A percentile compares a stretch with the other conserved stretches of the same genome.
Evolutionary conservation across 805 yeast species (phyloP).

Genomic region (Yamadazyma akitaensis): DNA sequence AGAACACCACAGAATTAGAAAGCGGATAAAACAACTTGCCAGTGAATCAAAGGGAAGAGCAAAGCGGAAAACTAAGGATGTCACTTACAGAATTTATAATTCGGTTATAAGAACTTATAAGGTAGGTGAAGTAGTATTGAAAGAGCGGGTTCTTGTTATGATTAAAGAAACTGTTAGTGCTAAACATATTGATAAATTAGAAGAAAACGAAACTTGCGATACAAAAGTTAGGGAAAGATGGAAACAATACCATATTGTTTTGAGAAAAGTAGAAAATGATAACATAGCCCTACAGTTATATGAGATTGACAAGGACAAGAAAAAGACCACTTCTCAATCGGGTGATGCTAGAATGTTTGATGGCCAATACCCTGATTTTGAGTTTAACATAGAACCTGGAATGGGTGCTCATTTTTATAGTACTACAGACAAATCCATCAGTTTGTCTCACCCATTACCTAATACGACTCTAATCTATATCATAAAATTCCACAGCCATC

Average conservation of each 20-base stretch:
- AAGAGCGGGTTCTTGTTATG: slow-evolving; percentile 68
- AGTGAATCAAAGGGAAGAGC: slow-evolving; percentile 23
- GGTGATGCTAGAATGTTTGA: neutral
- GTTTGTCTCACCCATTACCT: slow-evolving; percentile 32
- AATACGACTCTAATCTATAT: slow-evolving; percentile 40
- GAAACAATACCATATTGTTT: slow-evolving; percentile 75
- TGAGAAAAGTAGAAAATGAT: slow-evolving; percentile 54
- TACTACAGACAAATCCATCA: slow-evolving; percentile 65
- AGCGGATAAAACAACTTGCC: slow-evolving; percentile 24
- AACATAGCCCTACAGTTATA: slow-evolving; percentile 60
- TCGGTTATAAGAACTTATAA: slow-evolving; percentile 29
- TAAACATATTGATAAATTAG: slow-evolving; percentile 20
- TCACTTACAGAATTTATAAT: slow-evolving; percentile 19
- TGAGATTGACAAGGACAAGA: slow-evolving; percentile 31
- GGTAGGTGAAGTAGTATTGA: slow-evolving; percentile 61
- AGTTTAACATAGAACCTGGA: slow-evolving; percentile 17
- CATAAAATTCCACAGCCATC: slow-evolving; percentile 50
- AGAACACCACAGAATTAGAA: slow-evolving; percentile 11
- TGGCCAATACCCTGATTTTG: slow-evolving; percentile 19
- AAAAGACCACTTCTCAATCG: neutral
- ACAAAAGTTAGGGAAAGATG: slow-evolving; percentile 66
- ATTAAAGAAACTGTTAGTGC: slow-evolving; percentile 37
- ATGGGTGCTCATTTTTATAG: slow-evolving; percentile 54
- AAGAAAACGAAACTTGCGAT: slow-evolving; percentile 50
- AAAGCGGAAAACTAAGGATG: slow-evolving; percentile 13